Conservation (phyloP, 306 rosid species). For the Cucurbita pepo region DNA sequence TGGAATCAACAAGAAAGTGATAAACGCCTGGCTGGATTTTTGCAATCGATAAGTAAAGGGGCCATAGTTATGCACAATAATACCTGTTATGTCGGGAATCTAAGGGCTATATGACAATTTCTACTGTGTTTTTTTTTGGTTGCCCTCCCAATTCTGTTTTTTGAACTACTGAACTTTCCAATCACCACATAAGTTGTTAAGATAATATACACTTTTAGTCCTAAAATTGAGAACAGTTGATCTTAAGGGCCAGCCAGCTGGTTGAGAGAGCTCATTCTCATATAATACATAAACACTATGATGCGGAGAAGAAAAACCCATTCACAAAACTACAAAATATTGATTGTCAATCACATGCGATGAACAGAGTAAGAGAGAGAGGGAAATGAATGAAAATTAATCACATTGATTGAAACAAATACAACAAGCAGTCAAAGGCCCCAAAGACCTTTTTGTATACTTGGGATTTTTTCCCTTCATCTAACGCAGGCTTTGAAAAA, state of each 20-base stretch:
- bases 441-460: slow-evolving; percentile 47
- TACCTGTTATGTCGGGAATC: slow-evolving; percentile 43
- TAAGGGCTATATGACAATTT: slow-evolving; percentile 42
- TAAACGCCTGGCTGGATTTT: not conserved
- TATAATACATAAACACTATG: slow-evolving; percentile 10
- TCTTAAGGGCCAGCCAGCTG: not conserved
- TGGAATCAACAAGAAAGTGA: not conserved
- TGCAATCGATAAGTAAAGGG: not conserved
- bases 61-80: slow-evolving; percentile 20
- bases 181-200: no score
- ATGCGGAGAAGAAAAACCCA: slow-evolving; percentile 21
- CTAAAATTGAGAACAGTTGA: no score
- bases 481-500: not conserved
- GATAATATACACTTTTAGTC: no score
- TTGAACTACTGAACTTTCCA: not conserved
- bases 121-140: slow-evolving; percentile 7
- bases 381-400: not conserved
- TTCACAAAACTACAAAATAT: slow-evolving; percentile 37
- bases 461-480: not conserved
- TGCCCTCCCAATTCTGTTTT: slow-evolving; percentile 4
- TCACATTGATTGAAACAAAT: slow-evolving; percentile 34
- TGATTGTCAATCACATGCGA: slow-evolving; percentile 33
- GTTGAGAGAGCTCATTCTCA: slow-evolving; percentile 5
- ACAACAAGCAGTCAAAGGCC: slow-evolving; percentile 53
- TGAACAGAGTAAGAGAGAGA: not conserved